phyloP scores from a whole-genome alignment of 768 basidiomycete genomes.

The Pleurotus cornucopiae region DNA sequence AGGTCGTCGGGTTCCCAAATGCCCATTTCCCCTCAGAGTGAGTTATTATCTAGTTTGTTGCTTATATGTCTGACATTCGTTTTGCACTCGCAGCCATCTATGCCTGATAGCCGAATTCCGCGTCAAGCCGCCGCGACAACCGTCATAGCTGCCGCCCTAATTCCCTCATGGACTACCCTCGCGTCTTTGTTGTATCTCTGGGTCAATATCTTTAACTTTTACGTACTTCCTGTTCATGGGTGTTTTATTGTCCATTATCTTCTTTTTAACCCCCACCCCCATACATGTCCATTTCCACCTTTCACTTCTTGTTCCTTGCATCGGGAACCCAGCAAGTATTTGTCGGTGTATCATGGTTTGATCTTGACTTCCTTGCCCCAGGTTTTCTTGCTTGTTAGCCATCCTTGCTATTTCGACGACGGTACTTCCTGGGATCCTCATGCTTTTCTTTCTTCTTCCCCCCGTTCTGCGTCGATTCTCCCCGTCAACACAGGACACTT shows the following conservation, averaged over 20 bases:
- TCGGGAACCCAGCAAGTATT: not conserved
- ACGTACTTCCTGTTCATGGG: conserved; percentile 2
- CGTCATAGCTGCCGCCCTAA: conserved; percentile 9
- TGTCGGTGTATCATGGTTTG: conserved; percentile 5
- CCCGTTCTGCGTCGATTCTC: conserved; percentile 9
- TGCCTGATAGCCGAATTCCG: conserved; percentile 73
- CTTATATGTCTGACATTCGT: not conserved
- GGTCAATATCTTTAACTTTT: conserved; percentile 7
- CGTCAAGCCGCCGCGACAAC: conserved; percentile 60
- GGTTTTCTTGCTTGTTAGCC: too few relatives aligned
- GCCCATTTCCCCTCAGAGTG: conserved; percentile 96
- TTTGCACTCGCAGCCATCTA: conserved; percentile 51
- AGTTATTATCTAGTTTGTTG: conserved; percentile 26
- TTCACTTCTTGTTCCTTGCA: not conserved
- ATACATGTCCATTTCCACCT: conserved; percentile 6
- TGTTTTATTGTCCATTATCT: conserved; percentile 6
- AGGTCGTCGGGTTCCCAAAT: conserved; percentile 95
- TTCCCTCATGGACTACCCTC: not conserved
- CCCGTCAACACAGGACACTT: not conserved
- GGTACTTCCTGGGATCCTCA: not conserved
- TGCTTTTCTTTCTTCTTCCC: conserved; percentile 12
- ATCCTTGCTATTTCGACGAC: not conserved
- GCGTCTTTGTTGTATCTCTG: conserved; percentile 4
- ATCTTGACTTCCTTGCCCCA: not conserved
- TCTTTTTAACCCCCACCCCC: conserved; percentile 1